Evolutionary conservation across 768 basidiomycete species (phyloP), one percentile per base, ranked within the genome.

Genomic region (Boletus sp.): DNA sequence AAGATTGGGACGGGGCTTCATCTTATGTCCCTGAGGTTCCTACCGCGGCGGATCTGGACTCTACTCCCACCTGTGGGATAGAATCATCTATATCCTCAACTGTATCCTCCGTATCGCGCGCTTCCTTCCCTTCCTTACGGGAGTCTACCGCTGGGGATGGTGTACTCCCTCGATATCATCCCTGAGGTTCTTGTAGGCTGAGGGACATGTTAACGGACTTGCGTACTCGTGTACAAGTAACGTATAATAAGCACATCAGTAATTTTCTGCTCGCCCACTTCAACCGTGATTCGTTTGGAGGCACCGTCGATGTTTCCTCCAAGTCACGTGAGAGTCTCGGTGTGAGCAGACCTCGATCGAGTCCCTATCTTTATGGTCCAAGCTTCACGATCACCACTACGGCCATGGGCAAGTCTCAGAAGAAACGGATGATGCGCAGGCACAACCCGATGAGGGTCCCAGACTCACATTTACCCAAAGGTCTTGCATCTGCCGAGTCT

Each of bases 381-480:
- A 23, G 15, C 7, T 25, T 32, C 11, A n/a, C 23, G 14, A 47
- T 14, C 7, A 40, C 21, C 6, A 11, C 43, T 34, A 21, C 52
- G 4, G 29, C 5, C 53, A 98, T 98, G 94, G 94, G 93, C 62
- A 97, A 96, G 72, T 84, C 90, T 38, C 93, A 95, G 68, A 96
- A 95, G 75, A 92, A 93, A 68, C 80, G 83, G 53, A 66, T 81
- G 9, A 85, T 85, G 87, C 84, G 90, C 41, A 78, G 94, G 53
- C 94, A 97, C 72, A 97, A 98, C 64, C 94, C 94, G 8, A 80
- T 97, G 76, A 81, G 94, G 34, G 93, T 98, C 0, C 94, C 95
- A 21, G 94, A 97, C 71, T 86, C 89, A 3, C 93, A 97, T 77
- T 74, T 98, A 4, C 86, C 90, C 4, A 82, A 84, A 56, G 95